These are phyloP conservation scores for Tolypocladium ophioglossoides DNA, from an alignment of 2,329 filamentous ascomycete species.

Conservation along the genomic window DNA sequence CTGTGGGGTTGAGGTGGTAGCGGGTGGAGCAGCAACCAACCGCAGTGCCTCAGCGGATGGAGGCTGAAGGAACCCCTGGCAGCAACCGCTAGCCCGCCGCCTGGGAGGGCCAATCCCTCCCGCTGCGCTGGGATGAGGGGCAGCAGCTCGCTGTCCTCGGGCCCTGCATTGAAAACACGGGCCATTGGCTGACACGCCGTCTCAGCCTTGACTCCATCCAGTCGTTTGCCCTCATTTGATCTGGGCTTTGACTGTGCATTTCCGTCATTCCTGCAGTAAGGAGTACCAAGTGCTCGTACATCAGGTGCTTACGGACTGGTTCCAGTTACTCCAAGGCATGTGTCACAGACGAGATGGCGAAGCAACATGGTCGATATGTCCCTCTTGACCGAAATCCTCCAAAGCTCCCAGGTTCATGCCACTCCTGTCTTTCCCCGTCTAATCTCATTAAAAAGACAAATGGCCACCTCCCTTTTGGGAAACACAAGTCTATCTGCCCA, in stretches of 20 bases:
- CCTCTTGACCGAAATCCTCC: not conserved
- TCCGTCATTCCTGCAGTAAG: too few relatives aligned
- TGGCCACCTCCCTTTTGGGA: not conserved
- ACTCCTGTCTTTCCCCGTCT: not conserved
- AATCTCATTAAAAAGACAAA: not conserved
- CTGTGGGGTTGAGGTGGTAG: slow-evolving; percentile 1
- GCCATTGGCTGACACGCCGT: not conserved
- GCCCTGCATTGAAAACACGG: not conserved
- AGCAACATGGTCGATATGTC: not conserved
- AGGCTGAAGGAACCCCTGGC: not conserved
- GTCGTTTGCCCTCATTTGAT: not conserved
- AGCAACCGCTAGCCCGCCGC: not conserved
- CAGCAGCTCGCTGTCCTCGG: not conserved
- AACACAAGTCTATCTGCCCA: not conserved
- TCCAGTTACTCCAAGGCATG: not conserved
- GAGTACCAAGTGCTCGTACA: not conserved
- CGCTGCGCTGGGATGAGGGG: not conserved
- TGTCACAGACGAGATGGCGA: not conserved
- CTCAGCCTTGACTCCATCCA: not conserved
- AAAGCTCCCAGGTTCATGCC: not conserved
- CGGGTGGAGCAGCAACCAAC: not conserved
- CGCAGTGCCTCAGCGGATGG: not conserved
- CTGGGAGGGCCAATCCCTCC: not conserved
- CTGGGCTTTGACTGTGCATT: not conserved
- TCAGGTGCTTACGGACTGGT: too few relatives aligned